Base-by-base conservation (phyloP, 192 early-diverging fungal genomes). In the Backusella tarrabulga region DNA sequence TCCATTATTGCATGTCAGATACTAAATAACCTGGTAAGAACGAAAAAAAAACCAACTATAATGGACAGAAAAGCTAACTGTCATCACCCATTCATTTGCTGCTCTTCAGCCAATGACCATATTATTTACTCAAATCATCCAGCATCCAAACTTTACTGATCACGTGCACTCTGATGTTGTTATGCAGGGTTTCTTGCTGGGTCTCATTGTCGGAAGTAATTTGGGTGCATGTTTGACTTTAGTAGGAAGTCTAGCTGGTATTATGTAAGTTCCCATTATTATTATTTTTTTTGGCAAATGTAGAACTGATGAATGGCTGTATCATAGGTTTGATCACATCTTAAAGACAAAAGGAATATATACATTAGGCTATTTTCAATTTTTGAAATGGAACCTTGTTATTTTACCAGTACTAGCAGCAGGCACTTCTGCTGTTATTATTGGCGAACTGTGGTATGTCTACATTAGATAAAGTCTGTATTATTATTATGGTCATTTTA, bases 151-250 rank as follows among this genome's bases (percentile, higher is more conserved):
- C 40, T 94, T 92, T 79, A 72, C 78, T 23, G 6, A 67, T 74
- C 35, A 87, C 77, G 21, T 68, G 83, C 6, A 44, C 68, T 60
- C 75, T 79, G 50, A 71, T 83, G 73, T 82, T 40, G 77, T 87
- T 0, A 77, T 83, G 60, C 85, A 86, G 41, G 94, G 88, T 1
- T 89, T 89, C 19, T 69, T 94, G 66, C 92, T 92, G 86, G 93
- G 89, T 12, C 77, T 96, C 41, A 85, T 95, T 23, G 85, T 93
- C 7, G 95, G 94, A 7, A 89, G 88, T 73, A 95, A 96, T 72
- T 73, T 96, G n/a, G 95, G 95, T 6, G 95, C 92, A 8, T 94
- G 94, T 71, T 79, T 95, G 38, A 90, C 91, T 6, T 84, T 92
- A 21, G 84, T 93, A 14, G 93, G 92, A 23, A 90, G 89, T 54